These are phyloP conservation scores for Hypsizygus marmoreus DNA, from an alignment of 768 basidiomycete genomes.

Conservation along the genomic window DNA sequence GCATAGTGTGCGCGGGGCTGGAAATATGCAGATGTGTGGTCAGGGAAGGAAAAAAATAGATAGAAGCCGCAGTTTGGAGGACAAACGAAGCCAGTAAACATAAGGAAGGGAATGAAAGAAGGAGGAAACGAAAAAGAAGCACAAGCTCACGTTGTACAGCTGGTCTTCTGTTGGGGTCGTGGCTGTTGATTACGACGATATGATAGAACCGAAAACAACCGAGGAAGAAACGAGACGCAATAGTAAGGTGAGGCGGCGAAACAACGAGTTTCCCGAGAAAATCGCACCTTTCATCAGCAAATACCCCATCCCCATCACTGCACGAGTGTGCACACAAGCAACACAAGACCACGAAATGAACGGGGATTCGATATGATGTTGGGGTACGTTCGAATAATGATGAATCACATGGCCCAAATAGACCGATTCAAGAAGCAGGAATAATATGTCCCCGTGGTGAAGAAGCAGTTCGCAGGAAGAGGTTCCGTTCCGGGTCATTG, in stretches of 20 bases:
- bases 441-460: constrained; percentile 1
- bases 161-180: constrained; percentile 56
- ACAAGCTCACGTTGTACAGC: constrained; percentile 50
- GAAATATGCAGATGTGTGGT: too few species aligned
- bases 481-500: constrained; percentile 5
- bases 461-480: constrained; percentile 9
- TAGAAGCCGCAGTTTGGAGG: constrained; percentile 4
- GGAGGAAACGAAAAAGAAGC: constrained; percentile 14
- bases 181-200: constrained; percentile 39
- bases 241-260: constrained; percentile 9
- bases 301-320: constrained; percentile 62
- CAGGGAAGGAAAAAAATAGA: not conserved
- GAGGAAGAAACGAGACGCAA: constrained; percentile 15
- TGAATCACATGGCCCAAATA: constrained; percentile 13
- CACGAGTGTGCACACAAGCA: constrained; percentile 2
- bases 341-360: constrained; percentile 6
- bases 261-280: constrained; percentile 12
- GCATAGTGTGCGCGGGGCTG: too few species aligned
- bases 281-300: constrained; percentile 59
- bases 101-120: constrained; percentile 7
- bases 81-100: constrained; percentile 11
- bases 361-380: constrained; percentile 5
- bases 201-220: constrained; percentile 13
- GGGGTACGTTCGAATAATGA: constrained; percentile 1
- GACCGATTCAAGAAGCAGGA: not conserved